A percentile compares a stretch with the other conserved stretches of the same genome.
phyloP scores from a whole-genome alignment of 306 rosid genomes.

The Cucurbita pepo region DNA sequence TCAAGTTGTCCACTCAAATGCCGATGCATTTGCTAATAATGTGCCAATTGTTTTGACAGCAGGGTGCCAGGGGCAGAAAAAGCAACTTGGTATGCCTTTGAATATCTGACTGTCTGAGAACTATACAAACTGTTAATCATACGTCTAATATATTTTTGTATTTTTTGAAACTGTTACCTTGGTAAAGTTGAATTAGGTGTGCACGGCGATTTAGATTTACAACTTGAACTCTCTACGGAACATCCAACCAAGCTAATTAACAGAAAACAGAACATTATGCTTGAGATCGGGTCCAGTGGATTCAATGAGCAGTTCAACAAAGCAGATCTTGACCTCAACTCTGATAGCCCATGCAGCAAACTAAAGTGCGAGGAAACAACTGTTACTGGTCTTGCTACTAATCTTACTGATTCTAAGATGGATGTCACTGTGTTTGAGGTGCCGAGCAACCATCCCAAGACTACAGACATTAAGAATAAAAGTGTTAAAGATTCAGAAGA shows the following conservation, averaged over 20 bases:
- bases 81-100: slow-evolving; percentile 33
- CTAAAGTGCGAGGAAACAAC: slow-evolving; percentile 29
- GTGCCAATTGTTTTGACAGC: slow-evolving; percentile 24
- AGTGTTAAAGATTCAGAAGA: slow-evolving; percentile 23
- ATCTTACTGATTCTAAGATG: slow-evolving; percentile 31
- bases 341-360: slow-evolving; percentile 36
- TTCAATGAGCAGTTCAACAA: slow-evolving; percentile 32
- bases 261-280: slow-evolving; percentile 21
- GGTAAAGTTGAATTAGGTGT: slow-evolving; percentile 21
- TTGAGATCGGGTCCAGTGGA: slow-evolving; percentile 29
- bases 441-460: slow-evolving; percentile 21
- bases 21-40: slow-evolving; percentile 29
- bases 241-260: slow-evolving; percentile 29
- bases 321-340: slow-evolving; percentile 28
- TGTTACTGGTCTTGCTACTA: slow-evolving; percentile 25
- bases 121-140: not conserved
- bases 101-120: slow-evolving; percentile 3
- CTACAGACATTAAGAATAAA: slow-evolving; percentile 28
- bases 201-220: slow-evolving; percentile 23
- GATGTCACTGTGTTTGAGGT: slow-evolving; percentile 31
- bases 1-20: slow-evolving; percentile 56
- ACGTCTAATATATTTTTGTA: not conserved
- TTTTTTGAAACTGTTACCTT: slow-evolving; percentile 16
- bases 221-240: slow-evolving; percentile 19
- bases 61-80: slow-evolving; percentile 29